Evolutionary conservation across 148 eudicot genomes (phyloP).

Genomic region (Vaccinium myrtillus): DNA sequence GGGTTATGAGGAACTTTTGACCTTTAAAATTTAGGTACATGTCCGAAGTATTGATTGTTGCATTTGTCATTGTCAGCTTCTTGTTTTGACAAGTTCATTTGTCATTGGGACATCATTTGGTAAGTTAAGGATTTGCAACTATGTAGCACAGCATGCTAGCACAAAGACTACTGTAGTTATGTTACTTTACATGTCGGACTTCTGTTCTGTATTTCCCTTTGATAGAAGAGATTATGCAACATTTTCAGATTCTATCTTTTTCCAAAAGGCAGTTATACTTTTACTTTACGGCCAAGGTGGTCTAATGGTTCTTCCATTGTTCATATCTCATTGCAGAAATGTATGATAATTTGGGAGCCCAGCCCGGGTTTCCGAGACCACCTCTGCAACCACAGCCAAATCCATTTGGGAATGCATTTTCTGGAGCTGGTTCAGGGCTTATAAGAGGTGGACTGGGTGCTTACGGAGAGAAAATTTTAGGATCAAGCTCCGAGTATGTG

Average conservation of each 20-base stretch:
- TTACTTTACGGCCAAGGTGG: background rate
- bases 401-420: conserved; percentile 80
- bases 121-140: background rate
- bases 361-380: conserved; percentile 56
- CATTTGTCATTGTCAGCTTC: background rate
- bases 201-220: background rate
- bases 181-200: background rate
- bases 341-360: conserved; percentile 78
- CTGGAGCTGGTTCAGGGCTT: conserved; percentile 77
- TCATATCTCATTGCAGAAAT: conserved; percentile 38
- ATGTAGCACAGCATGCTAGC: background rate
- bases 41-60: background rate
- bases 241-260: background rate
- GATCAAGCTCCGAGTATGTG: conserved; percentile 93
- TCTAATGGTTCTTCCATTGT: conserved; percentile 1
- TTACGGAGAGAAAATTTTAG: conserved; percentile 86
- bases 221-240: background rate
- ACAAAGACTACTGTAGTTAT: background rate
- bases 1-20: conserved; percentile 23
- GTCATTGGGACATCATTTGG: background rate
- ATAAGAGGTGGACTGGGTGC: conserved; percentile 88
- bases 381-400: conserved; percentile 52
- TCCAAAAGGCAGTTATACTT: background rate
- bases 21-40: background rate
- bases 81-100: background rate